Evolutionary conservation across 2,329 filamentous ascomycete genomes (phyloP).

Genomic region (Trichophyton schoenleinii): DNA sequence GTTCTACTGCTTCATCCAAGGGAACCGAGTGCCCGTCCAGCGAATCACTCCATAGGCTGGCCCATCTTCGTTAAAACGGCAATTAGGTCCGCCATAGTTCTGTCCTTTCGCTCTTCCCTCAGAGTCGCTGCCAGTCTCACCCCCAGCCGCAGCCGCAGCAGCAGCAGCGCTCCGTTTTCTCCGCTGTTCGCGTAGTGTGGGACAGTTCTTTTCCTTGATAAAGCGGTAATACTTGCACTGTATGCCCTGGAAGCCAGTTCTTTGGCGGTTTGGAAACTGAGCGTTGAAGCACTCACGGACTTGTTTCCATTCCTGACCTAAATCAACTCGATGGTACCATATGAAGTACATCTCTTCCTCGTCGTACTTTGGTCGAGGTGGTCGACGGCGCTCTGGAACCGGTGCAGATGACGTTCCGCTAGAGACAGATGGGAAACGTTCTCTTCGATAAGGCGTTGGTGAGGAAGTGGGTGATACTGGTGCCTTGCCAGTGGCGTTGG

Average conservation of each 20-base stretch:
- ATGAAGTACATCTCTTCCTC: conserved; percentile 39
- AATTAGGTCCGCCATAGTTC: not conserved
- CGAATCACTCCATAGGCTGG: conserved; percentile 31
- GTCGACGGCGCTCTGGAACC: conserved; percentile 24
- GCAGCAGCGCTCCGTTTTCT: conserved; percentile 10
- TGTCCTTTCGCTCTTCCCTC: conserved; percentile 2
- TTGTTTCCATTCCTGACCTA: conserved; percentile 36
- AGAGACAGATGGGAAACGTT: conserved; percentile 31
- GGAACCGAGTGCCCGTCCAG: conserved; percentile 30
- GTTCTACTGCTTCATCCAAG: conserved; percentile 29
- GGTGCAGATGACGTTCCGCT: conserved; percentile 26
- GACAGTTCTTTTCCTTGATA: conserved; percentile 34
- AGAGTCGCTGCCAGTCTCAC: conserved; percentile 9
- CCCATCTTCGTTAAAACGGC: conserved; percentile 13
- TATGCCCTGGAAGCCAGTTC: conserved; percentile 33
- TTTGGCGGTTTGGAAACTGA: conserved; percentile 31
- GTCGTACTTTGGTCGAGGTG: conserved; percentile 35
- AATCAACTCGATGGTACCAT: conserved; percentile 38
- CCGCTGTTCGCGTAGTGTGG: conserved; percentile 33
- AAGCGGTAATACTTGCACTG: conserved; percentile 42
- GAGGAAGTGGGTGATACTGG: conserved; percentile 22
- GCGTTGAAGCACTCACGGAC: conserved; percentile 33
- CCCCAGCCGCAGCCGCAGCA: not conserved
- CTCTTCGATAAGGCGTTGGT: conserved; percentile 26
- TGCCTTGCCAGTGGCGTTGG: conserved; percentile 4